These are phyloP conservation scores for Sambucus nigra DNA, from an alignment of 129 eudicot species.

Conservation along the genomic window DNA sequence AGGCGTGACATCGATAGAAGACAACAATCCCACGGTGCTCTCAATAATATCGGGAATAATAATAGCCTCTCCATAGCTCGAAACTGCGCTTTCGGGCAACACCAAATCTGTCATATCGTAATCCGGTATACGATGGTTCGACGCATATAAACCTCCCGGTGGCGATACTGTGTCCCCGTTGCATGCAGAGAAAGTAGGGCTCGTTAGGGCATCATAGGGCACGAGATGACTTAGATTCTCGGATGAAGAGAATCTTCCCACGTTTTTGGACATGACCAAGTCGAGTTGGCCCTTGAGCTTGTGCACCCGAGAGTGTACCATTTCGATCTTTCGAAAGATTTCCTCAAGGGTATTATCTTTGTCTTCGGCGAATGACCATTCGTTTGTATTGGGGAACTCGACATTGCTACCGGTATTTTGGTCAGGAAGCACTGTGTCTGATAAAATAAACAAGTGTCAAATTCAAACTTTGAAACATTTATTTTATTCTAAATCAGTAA, in stretches of 20 bases:
- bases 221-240: slow-evolving; percentile 58
- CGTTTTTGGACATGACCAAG: slow-evolving; percentile 39
- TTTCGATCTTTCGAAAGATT: slow-evolving; percentile 61
- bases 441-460: slow-evolving; percentile 1
- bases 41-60: slow-evolving; percentile 86
- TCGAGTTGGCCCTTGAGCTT: slow-evolving; percentile 59
- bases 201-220: slow-evolving; percentile 50
- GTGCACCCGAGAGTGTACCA: slow-evolving; percentile 54
- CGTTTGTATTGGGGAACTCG: slow-evolving; percentile 30
- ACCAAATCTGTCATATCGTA: slow-evolving; percentile 58
- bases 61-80: slow-evolving; percentile 56
- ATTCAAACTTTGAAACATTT: slow-evolving; percentile 4
- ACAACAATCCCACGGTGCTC: slow-evolving; percentile 66
- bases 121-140: slow-evolving; percentile 27
- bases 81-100: slow-evolving; percentile 46
- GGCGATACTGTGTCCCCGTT: slow-evolving; percentile 44
- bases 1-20: slow-evolving; percentile 65
- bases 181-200: slow-evolving; percentile 79
- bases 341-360: slow-evolving; percentile 43
- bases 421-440: slow-evolving; percentile 24
- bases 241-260: slow-evolving; percentile 50
- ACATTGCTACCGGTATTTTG: slow-evolving; percentile 29
- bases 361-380: slow-evolving; percentile 37
- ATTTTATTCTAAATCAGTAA: no score
- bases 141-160: slow-evolving; percentile 30